These are phyloP conservation scores for Alternaria solani DNA, from an alignment of 2,329 filamentous ascomycete species.

Conservation along the genomic window DNA sequence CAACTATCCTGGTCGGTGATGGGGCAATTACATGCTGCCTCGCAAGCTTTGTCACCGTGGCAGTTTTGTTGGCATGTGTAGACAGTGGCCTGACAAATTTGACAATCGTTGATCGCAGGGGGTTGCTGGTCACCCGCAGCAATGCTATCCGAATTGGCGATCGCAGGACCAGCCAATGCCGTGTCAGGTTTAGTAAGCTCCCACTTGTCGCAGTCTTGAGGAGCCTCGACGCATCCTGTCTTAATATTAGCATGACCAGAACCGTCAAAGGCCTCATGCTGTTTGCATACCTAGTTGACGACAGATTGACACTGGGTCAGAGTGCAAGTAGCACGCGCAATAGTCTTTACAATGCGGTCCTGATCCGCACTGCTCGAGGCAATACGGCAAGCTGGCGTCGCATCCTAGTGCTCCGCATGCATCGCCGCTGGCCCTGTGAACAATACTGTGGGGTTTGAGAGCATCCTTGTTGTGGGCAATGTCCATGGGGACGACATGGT, in stretches of 20 bases:
- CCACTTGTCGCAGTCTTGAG: constrained; percentile 3
- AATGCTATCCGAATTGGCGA: neutral
- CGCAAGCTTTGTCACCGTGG: neutral
- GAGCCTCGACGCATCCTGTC: constrained; percentile 3
- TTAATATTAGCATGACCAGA: neutral
- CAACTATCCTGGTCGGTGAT: neutral
- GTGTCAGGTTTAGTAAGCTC: neutral
- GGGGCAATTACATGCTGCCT: neutral
- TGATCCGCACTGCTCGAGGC: neutral
- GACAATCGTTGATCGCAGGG: neutral
- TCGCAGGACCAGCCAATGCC: neutral
- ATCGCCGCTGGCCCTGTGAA: neutral
- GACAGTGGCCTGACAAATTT: neutral
- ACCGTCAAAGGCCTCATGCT: neutral
- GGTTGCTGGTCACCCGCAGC: neutral
- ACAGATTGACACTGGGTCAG: neutral
- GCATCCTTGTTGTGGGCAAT: neutral
- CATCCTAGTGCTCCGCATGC: neutral
- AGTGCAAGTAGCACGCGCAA: neutral
- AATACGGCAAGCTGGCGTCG: neutral
- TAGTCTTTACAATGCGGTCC: neutral
- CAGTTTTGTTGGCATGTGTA: neutral
- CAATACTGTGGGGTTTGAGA: neutral
- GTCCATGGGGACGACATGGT: neutral
- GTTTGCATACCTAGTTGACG: neutral